Conservation (phyloP, 192 early-diverging fungal species). For the Coemansia sp. region DNA sequence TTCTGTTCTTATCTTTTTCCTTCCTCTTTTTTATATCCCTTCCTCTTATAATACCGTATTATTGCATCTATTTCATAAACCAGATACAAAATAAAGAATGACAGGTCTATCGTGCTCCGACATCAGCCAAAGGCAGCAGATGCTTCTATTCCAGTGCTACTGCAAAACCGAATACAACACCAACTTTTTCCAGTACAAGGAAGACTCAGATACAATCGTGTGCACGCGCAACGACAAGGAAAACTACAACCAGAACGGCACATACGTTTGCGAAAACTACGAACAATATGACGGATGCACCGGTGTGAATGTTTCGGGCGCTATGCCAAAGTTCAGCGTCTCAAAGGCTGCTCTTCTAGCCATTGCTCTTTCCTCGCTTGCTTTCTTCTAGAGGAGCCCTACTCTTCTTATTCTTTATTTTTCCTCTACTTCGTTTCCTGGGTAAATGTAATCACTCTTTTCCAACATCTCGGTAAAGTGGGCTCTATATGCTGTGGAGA, state of each 20-base stretch:
- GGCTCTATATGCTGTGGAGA: no score
- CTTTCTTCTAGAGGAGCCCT: slow-evolving; percentile 17
- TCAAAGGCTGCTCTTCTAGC: slow-evolving; percentile 40
- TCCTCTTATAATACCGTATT: no score
- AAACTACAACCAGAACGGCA: slow-evolving; percentile 14
- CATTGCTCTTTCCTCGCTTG: slow-evolving; percentile 23
- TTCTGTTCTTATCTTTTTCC: neutral
- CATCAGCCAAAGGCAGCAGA: slow-evolving; percentile 40
- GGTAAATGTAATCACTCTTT: neutral
- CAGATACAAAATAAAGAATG: slow-evolving; percentile 7
- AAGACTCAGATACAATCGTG: slow-evolving; percentile 19
- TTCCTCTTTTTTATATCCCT: neutral
- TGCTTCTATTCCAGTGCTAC: slow-evolving; percentile 47
- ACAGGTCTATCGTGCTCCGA: slow-evolving; percentile 39
- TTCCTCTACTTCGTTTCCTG: slow-evolving; percentile 1
- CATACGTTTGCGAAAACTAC: slow-evolving; percentile 45
- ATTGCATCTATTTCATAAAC: no score
- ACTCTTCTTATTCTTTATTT: slow-evolving; percentile 3
- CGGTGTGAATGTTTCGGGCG: slow-evolving; percentile 36
- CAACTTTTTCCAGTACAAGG: slow-evolving; percentile 34
- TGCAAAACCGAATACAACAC: slow-evolving; percentile 52
- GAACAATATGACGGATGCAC: slow-evolving; percentile 31
- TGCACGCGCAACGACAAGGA: slow-evolving; percentile 46
- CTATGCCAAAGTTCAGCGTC: slow-evolving; percentile 14
- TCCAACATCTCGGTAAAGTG: no score